These are phyloP conservation scores for Monilinia fructicola DNA, from an alignment of 2,329 filamentous ascomycete genomes.

Conservation along the genomic window DNA sequence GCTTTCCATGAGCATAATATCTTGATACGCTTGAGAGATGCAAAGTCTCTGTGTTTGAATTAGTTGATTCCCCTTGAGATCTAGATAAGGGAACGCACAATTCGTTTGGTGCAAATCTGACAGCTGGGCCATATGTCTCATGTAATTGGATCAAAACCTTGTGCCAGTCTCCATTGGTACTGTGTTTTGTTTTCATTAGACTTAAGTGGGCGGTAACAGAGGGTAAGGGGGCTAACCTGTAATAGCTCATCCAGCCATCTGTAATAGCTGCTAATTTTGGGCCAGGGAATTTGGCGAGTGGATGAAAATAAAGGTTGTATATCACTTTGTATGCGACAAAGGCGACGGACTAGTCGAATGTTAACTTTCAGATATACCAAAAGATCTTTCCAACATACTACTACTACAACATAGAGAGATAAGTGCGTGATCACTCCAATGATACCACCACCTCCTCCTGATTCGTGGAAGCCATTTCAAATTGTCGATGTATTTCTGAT, in stretches of 20 bases:
- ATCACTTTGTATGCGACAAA: conserved; percentile 17
- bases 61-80: conserved; percentile 13
- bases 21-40: conserved; percentile 14
- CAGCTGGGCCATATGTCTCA: conserved; percentile 36
- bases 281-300: conserved; percentile 39
- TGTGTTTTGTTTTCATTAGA: conserved; percentile 15
- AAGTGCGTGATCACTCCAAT: neutral
- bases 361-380: neutral
- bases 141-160: conserved; percentile 24
- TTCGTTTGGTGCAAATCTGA: conserved; percentile 39
- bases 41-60: conserved; percentile 15
- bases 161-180: too few species aligned
- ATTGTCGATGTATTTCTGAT: neutral
- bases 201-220: conserved; percentile 13
- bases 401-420: neutral
- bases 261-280: conserved; percentile 32
- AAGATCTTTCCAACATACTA: conserved; percentile 1
- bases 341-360: neutral
- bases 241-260: conserved; percentile 12
- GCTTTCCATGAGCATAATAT: conserved; percentile 21
- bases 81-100: too few species aligned
- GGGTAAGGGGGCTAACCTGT: conserved; percentile 5
- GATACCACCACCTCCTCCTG: neutral
- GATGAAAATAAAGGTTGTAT: conserved; percentile 36
- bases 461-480: neutral